These are phyloP conservation scores for Dothistroma pini DNA, from an alignment of 2,329 filamentous ascomycete species.

Conservation along the genomic window DNA sequence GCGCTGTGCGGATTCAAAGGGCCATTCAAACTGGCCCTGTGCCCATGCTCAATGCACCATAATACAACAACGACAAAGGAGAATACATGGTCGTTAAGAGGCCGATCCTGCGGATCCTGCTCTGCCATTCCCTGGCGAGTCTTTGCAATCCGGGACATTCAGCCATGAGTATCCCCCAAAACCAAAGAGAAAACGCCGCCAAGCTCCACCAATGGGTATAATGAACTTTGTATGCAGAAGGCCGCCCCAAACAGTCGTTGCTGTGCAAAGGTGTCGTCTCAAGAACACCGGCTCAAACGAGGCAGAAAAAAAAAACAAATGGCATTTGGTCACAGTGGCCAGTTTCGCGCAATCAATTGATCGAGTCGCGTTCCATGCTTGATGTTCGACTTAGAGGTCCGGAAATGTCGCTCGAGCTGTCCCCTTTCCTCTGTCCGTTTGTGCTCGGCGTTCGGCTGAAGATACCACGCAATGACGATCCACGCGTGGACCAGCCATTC, in stretches of 20 bases:
- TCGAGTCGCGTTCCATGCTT: constrained; percentile 33
- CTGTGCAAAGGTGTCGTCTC: neutral
- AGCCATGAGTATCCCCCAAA: neutral
- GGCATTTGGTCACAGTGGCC: neutral
- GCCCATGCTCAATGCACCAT: constrained; percentile 1
- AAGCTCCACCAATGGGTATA: neutral
- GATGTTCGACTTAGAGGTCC: constrained; percentile 33
- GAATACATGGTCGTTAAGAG: neutral
- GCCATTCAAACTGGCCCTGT: neutral
- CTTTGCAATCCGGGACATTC: neutral
- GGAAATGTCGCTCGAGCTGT: constrained; percentile 19
- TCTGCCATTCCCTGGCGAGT: neutral
- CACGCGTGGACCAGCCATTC: neutral
- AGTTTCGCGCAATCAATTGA: constrained; percentile 11
- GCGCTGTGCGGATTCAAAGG: constrained; percentile 10
- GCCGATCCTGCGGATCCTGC: neutral
- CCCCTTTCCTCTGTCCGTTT: constrained; percentile 35
- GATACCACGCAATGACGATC: constrained; percentile 31
- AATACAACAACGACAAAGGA: constrained; percentile 11
- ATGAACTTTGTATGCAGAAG: neutral
- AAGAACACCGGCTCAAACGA: neutral
- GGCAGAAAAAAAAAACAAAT: neutral
- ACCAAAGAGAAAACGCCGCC: neutral
- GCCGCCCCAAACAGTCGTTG: neutral
- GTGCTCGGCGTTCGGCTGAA: constrained; percentile 43